Evolutionary conservation across 225 moss, liverwort and hornwort species (phyloP), one percentile per base, ranked within the genome.

Genomic region (Thuidium tamariscinum): DNA sequence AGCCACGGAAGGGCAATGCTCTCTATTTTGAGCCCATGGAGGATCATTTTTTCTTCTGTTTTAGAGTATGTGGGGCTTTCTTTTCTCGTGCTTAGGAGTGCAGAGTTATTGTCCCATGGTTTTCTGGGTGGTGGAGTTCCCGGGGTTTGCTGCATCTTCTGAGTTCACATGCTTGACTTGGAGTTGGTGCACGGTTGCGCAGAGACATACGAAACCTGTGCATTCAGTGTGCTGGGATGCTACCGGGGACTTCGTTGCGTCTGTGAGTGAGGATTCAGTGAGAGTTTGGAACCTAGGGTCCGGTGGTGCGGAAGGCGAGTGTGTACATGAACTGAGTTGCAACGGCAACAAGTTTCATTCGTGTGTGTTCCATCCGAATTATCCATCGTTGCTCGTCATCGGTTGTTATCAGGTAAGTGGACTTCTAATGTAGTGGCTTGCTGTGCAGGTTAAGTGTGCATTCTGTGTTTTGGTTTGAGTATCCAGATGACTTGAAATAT

Each of bases 271-370:
- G 83, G 99, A 99, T 82, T 99, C 99, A 16, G 99, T 99, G 72
- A 93, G 99, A 81, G 99, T 99, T n/a, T 99, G 99, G 99, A 93
- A 96, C 88, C 77, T 99, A 93, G 96, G 97, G 51, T 89, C 94
- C 13, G 95, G 92, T 37, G 97, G 92, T 57, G 91, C 91, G 39
- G 99, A 95, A 88, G 99, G 97, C 82, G 99, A 99, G 72, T 99
- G 99, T 85, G 95, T 99, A 22, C 99, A 99, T 77, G 99, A 99
- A 89, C 95, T 99, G 84, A 97, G 96, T 89, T 97, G 99, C 91
- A 99, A 97, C 54, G 99, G 99, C 85, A 99, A 99, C 87, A 99
- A 97, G 91, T 97, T 97, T 67, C 99, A 99, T 85, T 99, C 99
- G 39, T 99, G 99, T 89, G 99, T 99, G 64, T 99, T 99, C 82